Conservation (phyloP, 768 basidiomycete species). For the Trametopsis cervina region DNA sequence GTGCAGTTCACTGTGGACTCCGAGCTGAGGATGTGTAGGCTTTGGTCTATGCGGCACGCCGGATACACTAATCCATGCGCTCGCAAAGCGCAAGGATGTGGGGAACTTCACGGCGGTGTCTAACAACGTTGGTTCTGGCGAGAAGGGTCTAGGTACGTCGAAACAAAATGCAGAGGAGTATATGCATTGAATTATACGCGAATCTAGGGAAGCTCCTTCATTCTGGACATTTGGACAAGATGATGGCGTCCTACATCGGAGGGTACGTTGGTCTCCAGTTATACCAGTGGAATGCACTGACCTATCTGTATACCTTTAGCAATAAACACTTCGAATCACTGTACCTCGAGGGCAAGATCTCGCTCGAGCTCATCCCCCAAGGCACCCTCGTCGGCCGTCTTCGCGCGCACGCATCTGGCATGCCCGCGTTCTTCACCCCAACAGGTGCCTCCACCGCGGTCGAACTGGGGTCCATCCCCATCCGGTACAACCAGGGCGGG, state of each 20-base stretch:
- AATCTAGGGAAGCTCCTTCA: slow-evolving; percentile 64
- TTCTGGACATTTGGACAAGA: slow-evolving; percentile 68
- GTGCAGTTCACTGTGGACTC: neutral
- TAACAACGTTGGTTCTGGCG: slow-evolving; percentile 76
- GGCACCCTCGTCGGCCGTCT: slow-evolving; percentile 86
- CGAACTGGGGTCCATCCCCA: slow-evolving; percentile 72
- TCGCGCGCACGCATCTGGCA: slow-evolving; percentile 84
- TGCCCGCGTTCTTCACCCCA: slow-evolving; percentile 91
- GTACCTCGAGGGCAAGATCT: slow-evolving; percentile 76
- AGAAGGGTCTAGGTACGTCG: slow-evolving; percentile 62
- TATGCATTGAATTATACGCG: neutral
- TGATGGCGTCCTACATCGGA: slow-evolving; percentile 88
- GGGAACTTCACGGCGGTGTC: slow-evolving; percentile 73
- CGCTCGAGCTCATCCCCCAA: slow-evolving; percentile 86
- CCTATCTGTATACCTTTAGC: no score
- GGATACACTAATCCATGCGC: slow-evolving; percentile 81
- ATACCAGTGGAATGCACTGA: neutral
- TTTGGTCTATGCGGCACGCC: slow-evolving; percentile 90
- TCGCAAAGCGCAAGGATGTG: slow-evolving; percentile 71
- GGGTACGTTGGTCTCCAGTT: slow-evolving; percentile 37
- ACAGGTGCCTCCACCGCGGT: slow-evolving; percentile 84
- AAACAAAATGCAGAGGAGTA: neutral
- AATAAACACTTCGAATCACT: slow-evolving; percentile 82
- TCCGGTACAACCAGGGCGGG: slow-evolving; percentile 75
- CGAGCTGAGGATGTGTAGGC: slow-evolving; percentile 29